Base-by-base conservation (phyloP, 352 stramenopile species). In the Phytopythium helicoides region DNA sequence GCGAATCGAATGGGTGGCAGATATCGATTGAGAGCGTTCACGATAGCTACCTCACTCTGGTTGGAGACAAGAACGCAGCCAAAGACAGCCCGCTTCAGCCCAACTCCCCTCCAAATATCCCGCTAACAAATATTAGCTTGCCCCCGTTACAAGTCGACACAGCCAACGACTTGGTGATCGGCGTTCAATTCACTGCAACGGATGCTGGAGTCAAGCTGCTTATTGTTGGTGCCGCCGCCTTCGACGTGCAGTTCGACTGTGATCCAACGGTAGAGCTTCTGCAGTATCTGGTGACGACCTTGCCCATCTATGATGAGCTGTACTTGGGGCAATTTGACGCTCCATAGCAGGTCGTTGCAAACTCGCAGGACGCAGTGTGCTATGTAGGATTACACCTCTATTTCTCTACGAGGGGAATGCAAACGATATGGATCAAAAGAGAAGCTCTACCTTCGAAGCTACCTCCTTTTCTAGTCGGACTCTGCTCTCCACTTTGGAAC, bases 281-380 rank as follows among this genome's bases (percentile, higher is more conserved):
- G 8, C 77, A 86, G 40, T 72, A 84, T 36, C 67, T 91, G 21
- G 69, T 73, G 16, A 63, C 60, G 12, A 62, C 74, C 45, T 45
- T 89, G 44, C 73, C 77, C 15, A 66, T 86, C 6, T 86, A 76
- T 36, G 80, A 89, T 52, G 75, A 83, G n/a, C 55, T 89, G 10
- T 64, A 87, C 52, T 42, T 89, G 23, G 52, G 54, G 23, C 45
- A 62, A 23, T 53, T 38, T 25, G 36, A n/a, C 3, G 46, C 3
- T 15, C 14, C 19, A 19, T 52, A 31, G 36, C 9, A 2, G 18
- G 23, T 18, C 23, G 18, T 22, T 28, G 12, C 15, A 4, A 35
- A 40, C 51, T 3, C 12, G 36, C 16, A 52, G n/a, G 21, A 4
- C 7, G 31, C 26, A 45, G n/a, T 31, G 16, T 37, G 28, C 6